Conservation (phyloP, 371 early-diverging fungal species). For the Mucor irregularis region DNA sequence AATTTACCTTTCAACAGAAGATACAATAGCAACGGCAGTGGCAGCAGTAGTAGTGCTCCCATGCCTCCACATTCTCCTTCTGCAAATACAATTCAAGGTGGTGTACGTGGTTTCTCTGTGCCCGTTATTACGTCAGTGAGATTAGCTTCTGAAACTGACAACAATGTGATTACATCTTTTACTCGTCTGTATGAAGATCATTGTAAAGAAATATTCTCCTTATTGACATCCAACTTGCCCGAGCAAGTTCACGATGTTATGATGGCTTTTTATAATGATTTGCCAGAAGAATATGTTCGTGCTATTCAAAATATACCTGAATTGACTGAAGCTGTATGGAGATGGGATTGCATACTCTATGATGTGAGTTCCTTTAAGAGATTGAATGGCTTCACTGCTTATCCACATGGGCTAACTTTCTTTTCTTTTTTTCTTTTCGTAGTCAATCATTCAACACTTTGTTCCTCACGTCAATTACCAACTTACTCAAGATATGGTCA, state of each 20-base stretch:
- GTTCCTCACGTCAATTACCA: conserved; percentile 40
- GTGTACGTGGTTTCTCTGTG: neutral
- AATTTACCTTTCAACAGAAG: too few relatives aligned
- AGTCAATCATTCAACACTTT: conserved; percentile 42
- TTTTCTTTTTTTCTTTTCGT: neutral
- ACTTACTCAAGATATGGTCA: conserved; percentile 31
- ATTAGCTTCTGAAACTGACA: conserved; percentile 2
- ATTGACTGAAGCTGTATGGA: conserved; percentile 48
- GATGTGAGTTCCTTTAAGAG: conserved; percentile 43
- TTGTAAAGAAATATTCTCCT: conserved; percentile 17
- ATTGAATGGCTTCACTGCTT: too few relatives aligned
- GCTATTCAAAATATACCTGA: conserved; percentile 31
- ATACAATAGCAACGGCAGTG: too few relatives aligned
- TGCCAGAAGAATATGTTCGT: conserved; percentile 17
- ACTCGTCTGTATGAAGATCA: conserved; percentile 20
- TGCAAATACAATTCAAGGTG: too few relatives aligned
- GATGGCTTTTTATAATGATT: conserved; percentile 24
- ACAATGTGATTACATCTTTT: neutral
- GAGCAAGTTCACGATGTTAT: conserved; percentile 5
- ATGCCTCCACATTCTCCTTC: neutral
- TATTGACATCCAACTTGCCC: conserved; percentile 7
- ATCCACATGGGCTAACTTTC: too few relatives aligned
- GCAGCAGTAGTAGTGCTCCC: neutral
- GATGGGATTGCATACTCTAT: conserved; percentile 56
- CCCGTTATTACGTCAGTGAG: neutral